Percentiles rank a stretch among this genome's conserved stretches.
These are phyloP conservation scores for Lunularia cruciata DNA, from an alignment of 225 moss, liverwort and hornwort species.

Conservation along the genomic window DNA sequence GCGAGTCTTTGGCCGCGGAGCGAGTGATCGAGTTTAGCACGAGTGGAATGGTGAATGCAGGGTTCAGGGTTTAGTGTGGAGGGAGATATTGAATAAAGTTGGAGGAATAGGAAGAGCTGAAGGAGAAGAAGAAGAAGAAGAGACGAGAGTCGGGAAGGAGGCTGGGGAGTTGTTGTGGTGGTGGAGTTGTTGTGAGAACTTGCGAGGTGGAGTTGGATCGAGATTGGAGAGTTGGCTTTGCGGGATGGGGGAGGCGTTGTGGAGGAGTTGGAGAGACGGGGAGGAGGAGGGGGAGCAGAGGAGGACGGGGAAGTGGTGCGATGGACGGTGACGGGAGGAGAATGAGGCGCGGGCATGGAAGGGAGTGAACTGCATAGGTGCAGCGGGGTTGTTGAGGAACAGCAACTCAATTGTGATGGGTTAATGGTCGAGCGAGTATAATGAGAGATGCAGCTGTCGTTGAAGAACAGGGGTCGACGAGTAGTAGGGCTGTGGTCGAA, in stretches of 20 bases:
- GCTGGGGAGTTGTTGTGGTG: no score
- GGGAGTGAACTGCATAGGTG: neutral
- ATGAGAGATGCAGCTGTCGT: slow-evolving; percentile 43
- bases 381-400: slow-evolving; percentile 9
- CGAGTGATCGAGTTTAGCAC: neutral
- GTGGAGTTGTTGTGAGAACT: neutral
- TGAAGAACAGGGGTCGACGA: slow-evolving; percentile 17
- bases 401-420: slow-evolving; percentile 17
- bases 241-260: slow-evolving; percentile 13
- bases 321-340: slow-evolving; percentile 17
- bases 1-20: neutral
- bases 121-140: no score
- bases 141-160: no score
- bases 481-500: slow-evolving; percentile 10
- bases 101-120: neutral
- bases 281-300: neutral
- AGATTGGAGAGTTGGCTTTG: slow-evolving; percentile 19
- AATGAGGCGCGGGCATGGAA: slow-evolving; percentile 4
- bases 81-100: neutral
- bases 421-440: slow-evolving; percentile 22
- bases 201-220: slow-evolving; percentile 13
- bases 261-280: neutral
- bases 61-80: slow-evolving; percentile 24
- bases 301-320: no score
- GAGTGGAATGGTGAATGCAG: slow-evolving; percentile 4